Evolutionary conservation across 768 basidiomycete species (phyloP), one percentile per base, ranked within the genome.

Genomic region (Termitomyces sp.): DNA sequence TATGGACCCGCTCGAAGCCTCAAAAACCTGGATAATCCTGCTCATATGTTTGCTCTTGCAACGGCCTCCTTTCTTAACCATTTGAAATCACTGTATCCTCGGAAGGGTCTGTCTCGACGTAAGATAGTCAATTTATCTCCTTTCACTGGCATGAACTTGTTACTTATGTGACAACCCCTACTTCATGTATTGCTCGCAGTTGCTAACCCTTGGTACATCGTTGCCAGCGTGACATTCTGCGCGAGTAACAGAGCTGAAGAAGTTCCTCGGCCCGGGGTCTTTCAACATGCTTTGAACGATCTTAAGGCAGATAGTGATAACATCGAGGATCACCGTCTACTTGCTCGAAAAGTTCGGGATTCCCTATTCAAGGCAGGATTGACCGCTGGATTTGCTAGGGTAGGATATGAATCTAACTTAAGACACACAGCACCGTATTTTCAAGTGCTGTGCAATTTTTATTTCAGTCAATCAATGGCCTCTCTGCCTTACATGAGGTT

Each of bases 301-400:
- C 66, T 83, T 1, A 68, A 72, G 53, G 57, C 62, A 11, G 62
- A 68, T 6, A 55, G 56, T 0, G 60, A 56, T 13, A 63, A 61
- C 4, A 50, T 67, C 11, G 65, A 70, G n/a, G 74, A 82, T 53
- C 70, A 66, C 29, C 62, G 73, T 20, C 40, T 72, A 12, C 71
- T 86, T 2, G 78, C 79, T 33, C 73, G 79, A 51, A 84, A 76
- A 59, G 65, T 86, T 16, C 72, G 83, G 25, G 86, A 88, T 56
- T 79, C 78, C 0, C 54, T 87, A 5, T 79, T 88, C 69, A 85
- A 85, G 62, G 75, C 80, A 3, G 85, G 83, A 5, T 61, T 84
- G 57, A 72, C 79, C n/a, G 71, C 73, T 50, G 86, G 86, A 9
- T 82, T 80, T 60, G 76, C 84, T 1, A 80, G 77, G 70, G 86